Conservation (phyloP, 805 yeast genomes). For the Candida namnaoensis region DNA sequence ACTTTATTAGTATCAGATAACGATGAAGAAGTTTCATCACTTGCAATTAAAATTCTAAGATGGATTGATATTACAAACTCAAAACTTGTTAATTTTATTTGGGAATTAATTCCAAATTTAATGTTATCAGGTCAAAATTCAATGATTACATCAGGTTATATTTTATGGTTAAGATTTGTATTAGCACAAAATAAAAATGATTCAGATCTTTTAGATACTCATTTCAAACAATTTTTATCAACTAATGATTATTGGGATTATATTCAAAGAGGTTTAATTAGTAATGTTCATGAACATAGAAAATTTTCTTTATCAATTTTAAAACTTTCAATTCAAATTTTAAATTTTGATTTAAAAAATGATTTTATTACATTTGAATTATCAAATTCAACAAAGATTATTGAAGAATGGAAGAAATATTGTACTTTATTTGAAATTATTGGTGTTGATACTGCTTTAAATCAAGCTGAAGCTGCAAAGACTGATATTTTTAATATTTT, state of each 20-base stretch:
- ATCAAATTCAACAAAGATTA: constrained; percentile 14
- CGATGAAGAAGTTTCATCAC: constrained; percentile 27
- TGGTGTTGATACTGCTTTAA: constrained; percentile 78
- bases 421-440: constrained; percentile 71
- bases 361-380: constrained; percentile 12
- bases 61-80: constrained; percentile 37
- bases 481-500: constrained; percentile 51
- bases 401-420: constrained; percentile 62
- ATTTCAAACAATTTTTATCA: constrained; percentile 7
- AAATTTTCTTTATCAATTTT: constrained; percentile 62
- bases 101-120: constrained; percentile 37
- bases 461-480: constrained; percentile 75
- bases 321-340: constrained; percentile 45
- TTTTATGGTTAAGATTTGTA: constrained; percentile 50
- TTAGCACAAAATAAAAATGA: constrained; percentile 9
- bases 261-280: constrained; percentile 48
- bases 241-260: constrained; percentile 41
- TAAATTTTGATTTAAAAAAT: constrained; percentile 23
- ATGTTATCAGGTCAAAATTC: constrained; percentile 13
- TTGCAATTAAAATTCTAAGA: constrained; percentile 33
- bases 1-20: constrained; percentile 26
- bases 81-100: constrained; percentile 23
- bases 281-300: constrained; percentile 54
- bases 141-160: constrained; percentile 26
- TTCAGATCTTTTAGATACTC: not conserved